Evolutionary conservation across 2,329 filamentous ascomycete genomes (phyloP), one percentile per base, ranked within the genome.

Genomic region (Penicillium glabrum): DNA sequence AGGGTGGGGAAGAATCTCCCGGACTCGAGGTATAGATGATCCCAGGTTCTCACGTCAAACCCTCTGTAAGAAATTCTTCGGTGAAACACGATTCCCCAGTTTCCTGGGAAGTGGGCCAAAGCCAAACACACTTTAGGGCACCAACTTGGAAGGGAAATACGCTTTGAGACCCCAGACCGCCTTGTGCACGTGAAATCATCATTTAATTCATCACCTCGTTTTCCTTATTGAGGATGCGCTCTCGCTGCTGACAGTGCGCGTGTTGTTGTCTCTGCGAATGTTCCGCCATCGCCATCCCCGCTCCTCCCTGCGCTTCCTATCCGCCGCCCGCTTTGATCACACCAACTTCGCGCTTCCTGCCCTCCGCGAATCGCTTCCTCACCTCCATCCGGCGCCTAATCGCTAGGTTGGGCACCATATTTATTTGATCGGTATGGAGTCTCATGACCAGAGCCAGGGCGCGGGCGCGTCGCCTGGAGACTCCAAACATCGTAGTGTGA

Each of bases 401-500:
- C 43, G 46, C 51, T 31, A 44, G 21, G 23, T 27, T 26, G 33
- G 47, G 35, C 47, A 39, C 29, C 33, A 26, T 27, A 24, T 29
- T 54, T 49, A 26, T 14, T 31, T 16, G 43, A 51, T 52, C 58
- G 61, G 56, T 31, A 74, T 74, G 72, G 65, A 66, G 56, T 71
- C 71, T 37, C 70, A 72, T 57, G 68, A 72, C 43, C 64, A 63
- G 53, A 65, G 65, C 54, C 70, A 67, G 41, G 65, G 70, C 53
- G 67, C 75, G 61, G 75, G 71, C 54, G 69, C 75, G 51, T 64
- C 71, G 48, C 72, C 73, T 11, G 69, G 62, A 46, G 69, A 69
- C 54, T 66, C 72, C 65, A 71, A 74, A 58, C 71, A 67, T 67
- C 75, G 73, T 61, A 73, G 72, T 59, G 67, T 77, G 66, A 79